Base-by-base conservation (phyloP, 2,329 filamentous ascomycete genomes). In the Epichloe hybrida region DNA sequence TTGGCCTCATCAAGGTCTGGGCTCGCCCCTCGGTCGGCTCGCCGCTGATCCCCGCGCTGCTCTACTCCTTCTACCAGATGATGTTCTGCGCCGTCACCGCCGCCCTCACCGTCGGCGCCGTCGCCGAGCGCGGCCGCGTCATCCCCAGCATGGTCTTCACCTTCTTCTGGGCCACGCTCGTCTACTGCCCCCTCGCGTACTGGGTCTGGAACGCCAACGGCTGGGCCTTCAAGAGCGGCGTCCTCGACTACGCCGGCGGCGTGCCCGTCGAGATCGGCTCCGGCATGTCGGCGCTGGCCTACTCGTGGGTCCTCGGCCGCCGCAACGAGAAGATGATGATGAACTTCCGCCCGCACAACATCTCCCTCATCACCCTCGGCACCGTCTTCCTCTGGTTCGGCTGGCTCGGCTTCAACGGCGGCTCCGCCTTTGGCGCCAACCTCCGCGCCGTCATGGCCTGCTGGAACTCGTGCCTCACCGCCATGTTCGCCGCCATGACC, bases 321-420 rank as follows among this genome's bases (percentile, higher is more conserved):
- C 88, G 93, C 58, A 93, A 96, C 73, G 91, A 97, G 74, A 93
- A 89, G 74, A 96, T 97, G 89, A 96, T 97, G 88, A 81, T 96
- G 71, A 97, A 97, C 79, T 97, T 97, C 80, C 88, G 93, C 59
- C 93, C 93, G 17, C 93, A 98, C 77, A 98, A 98, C 74, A 93
- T 97, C 58, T 95, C 90, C 5, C 80, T 97, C 63, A 95, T 98
- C 70, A 90, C 93, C 1, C 84, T 97, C 60, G 93, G 93, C 56
- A 97, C 93, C 3, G 80, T 95, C 57, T 80, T 98, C 61, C 88
- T 98, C 51, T 97, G 90, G 90, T 97, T 97, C 63, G 93, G 93
- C 63, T 98, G 93, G 93, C 77, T 98, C 57, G 93, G 90, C 50
- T 98, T 98, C 81, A 98, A 98, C 76, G 93, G 91, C 61, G 93